Percentiles rank a stretch among this genome's conserved stretches.
These are phyloP conservation scores for Edaphochlamys debaryana DNA, from an alignment of 139 green algal genomes.

Conservation along the genomic window DNA sequence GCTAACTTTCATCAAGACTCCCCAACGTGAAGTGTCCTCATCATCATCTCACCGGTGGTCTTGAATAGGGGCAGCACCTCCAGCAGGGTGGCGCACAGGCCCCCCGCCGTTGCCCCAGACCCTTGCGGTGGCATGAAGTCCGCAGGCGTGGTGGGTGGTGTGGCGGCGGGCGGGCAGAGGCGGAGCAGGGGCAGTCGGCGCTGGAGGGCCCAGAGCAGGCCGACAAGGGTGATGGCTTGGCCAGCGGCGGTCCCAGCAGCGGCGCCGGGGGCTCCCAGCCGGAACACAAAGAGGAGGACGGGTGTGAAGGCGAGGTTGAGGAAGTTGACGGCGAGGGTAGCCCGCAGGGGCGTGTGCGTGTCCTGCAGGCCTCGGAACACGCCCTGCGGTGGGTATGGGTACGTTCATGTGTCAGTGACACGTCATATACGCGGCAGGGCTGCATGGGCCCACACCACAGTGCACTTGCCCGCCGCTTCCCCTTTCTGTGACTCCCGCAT, in stretches of 20 bases:
- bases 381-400: no score
- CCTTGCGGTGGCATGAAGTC: no score
- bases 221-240: constrained; percentile 49
- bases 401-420: no score
- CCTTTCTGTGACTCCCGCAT: no score
- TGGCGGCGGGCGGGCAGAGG: no score
- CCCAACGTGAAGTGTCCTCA: no score
- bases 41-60: constrained; percentile 41
- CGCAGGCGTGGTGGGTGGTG: no score
- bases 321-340: constrained; percentile 71
- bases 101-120: no score
- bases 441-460: no score
- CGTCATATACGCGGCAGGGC: background rate
- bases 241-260: constrained; percentile 70
- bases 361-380: constrained; percentile 80
- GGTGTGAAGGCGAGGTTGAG: constrained; percentile 78
- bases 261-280: constrained; percentile 74
- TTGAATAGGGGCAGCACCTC: constrained; percentile 28
- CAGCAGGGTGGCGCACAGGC: background rate
- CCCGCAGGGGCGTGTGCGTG: constrained; percentile 74
- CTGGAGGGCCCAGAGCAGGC: background rate
- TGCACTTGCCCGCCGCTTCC: no score
- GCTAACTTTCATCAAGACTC: no score
- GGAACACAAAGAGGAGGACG: constrained; percentile 75
- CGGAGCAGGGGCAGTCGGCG: background rate